Evolutionary conservation across 371 early-diverging fungal species (phyloP).

Genomic region (Mortierella sp.): DNA sequence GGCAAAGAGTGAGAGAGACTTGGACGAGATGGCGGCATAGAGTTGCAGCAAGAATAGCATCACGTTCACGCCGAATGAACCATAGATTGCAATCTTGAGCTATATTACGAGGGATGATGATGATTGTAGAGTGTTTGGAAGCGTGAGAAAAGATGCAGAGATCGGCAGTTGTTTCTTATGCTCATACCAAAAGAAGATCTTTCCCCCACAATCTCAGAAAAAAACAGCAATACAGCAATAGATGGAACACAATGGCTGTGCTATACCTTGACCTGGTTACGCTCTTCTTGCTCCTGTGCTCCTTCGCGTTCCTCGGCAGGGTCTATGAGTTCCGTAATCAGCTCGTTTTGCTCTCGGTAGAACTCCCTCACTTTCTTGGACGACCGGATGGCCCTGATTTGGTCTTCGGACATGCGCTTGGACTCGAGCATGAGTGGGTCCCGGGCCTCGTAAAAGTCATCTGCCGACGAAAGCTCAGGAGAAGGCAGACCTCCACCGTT

Average conservation of each 20-base stretch:
- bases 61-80: conserved; percentile 85
- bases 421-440: conserved; percentile 53
- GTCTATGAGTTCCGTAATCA: conserved; percentile 78
- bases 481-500: conserved; percentile 23
- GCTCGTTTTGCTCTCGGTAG: conserved; percentile 85
- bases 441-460: conserved; percentile 37
- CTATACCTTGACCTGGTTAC: conserved; percentile 64
- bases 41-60: conserved; percentile 83
- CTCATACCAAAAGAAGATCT: too few relatives aligned
- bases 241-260: too few relatives aligned
- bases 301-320: conserved; percentile 58
- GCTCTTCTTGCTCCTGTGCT: conserved; percentile 51
- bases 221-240: too few relatives aligned
- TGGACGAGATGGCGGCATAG: conserved; percentile 84
- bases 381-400: conserved; percentile 44
- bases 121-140: too few relatives aligned
- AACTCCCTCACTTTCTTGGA: conserved; percentile 64
- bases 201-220: too few relatives aligned
- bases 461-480: conserved; percentile 32
- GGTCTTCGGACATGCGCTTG: conserved; percentile 54
- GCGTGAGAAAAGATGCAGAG: too few relatives aligned
- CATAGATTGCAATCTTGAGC: conserved; percentile 88
- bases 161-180: too few relatives aligned
- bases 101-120: too few relatives aligned
- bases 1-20: conserved; percentile 89